Conservation (phyloP, 331 rosid genomes). For the Quercus tomentella region DNA sequence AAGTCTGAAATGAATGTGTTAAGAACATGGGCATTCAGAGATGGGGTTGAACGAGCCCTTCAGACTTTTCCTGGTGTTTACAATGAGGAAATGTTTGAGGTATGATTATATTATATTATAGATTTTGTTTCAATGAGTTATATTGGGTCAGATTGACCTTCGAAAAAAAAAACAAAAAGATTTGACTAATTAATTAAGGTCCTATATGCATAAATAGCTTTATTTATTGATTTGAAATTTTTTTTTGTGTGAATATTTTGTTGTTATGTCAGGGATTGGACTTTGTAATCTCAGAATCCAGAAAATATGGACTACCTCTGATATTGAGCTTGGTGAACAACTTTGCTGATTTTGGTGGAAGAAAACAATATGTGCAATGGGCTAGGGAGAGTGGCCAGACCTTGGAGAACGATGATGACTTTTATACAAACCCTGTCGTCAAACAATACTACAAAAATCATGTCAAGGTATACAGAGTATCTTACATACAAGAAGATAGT, state of each 20-base stretch:
- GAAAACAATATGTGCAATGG: conserved; percentile 34
- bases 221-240: not conserved
- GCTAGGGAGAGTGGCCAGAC: conserved; percentile 18
- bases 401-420: conserved; percentile 29
- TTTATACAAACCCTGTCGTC: conserved; percentile 20
- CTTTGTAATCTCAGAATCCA: conserved; percentile 38
- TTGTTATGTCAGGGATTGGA: conserved; percentile 39
- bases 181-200: no score
- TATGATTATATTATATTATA: conserved; percentile 1
- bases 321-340: conserved; percentile 37
- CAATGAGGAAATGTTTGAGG: conserved; percentile 41
- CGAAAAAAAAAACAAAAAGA: no score
- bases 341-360: conserved; percentile 35
- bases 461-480: conserved; percentile 15
- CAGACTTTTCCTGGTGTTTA: conserved; percentile 49
- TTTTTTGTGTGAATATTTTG: not conserved
- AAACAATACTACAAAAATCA: conserved; percentile 35
- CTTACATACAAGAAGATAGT: not conserved
- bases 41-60: conserved; percentile 42
- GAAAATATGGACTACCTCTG: conserved; percentile 24
- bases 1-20: conserved; percentile 45
- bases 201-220: no score
- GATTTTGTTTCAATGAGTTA: not conserved
- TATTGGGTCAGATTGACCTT: no score
- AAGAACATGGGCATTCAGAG: conserved; percentile 58